These are phyloP conservation scores for Tuber borchii DNA, from an alignment of 495 filamentous ascomycete species.

Conservation along the genomic window DNA sequence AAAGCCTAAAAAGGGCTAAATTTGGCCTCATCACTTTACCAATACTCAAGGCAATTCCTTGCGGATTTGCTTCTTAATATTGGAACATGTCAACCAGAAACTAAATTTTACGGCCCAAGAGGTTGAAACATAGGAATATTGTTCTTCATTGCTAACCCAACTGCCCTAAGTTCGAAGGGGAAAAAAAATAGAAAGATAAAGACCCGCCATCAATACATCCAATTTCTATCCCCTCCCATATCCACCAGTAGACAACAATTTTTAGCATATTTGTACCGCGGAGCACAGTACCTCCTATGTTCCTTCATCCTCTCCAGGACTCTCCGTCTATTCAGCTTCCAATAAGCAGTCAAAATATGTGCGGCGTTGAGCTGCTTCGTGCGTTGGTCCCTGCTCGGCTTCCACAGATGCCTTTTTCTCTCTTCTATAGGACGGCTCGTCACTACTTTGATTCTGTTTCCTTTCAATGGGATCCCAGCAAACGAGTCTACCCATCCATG, in stretches of 20 bases:
- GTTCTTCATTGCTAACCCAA: not conserved
- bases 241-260: slow-evolving; percentile 2
- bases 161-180: not conserved
- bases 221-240: not conserved
- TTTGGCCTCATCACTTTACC: not conserved
- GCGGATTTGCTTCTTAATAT: not conserved
- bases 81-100: not conserved
- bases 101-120: not conserved
- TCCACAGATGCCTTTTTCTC: not conserved
- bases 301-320: no score
- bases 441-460: not conserved
- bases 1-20: no score
- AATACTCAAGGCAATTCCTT: not conserved
- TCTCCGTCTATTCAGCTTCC: no score
- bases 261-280: not conserved
- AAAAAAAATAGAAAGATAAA: not conserved
- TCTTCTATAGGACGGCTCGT: not conserved
- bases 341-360: no score
- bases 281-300: not conserved
- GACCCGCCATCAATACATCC: no score
- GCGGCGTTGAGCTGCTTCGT: slow-evolving; percentile 3
- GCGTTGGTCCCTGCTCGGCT: not conserved
- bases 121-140: not conserved
- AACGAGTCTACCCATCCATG: not conserved
- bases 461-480: slow-evolving; percentile 3